Conservation (phyloP, 1,139 yeast genomes). For the Debaryomycetaceae sp. region DNA sequence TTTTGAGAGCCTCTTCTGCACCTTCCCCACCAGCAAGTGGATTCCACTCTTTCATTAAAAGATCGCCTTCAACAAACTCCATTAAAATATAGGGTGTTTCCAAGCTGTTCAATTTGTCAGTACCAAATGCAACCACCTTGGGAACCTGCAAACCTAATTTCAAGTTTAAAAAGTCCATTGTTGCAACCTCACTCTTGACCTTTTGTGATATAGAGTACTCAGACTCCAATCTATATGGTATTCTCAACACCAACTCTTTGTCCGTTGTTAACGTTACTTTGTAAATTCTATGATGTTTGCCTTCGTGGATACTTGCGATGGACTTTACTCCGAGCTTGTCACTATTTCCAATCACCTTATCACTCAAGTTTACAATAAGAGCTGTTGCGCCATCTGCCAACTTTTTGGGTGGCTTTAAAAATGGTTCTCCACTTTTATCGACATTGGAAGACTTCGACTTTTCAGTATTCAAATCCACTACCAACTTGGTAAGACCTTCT, state of each 20-base stretch:
- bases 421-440: slow-evolving; percentile 22
- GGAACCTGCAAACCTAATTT: slow-evolving; percentile 64
- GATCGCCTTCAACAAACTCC: slow-evolving; percentile 76
- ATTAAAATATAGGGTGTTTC: slow-evolving; percentile 73
- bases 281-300: slow-evolving; percentile 87
- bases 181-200: slow-evolving; percentile 88
- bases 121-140: slow-evolving; percentile 69
- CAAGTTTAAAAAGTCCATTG: slow-evolving; percentile 70
- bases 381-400: slow-evolving; percentile 41
- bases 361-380: slow-evolving; percentile 44
- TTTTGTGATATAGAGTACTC: slow-evolving; percentile 62
- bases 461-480: slow-evolving; percentile 37
- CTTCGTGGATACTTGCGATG: slow-evolving; percentile 85
- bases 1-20: slow-evolving; percentile 44
- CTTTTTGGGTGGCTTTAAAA: slow-evolving; percentile 31
- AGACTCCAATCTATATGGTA: slow-evolving; percentile 76
- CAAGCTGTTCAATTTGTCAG: slow-evolving; percentile 57
- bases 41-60: slow-evolving; percentile 86
- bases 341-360: slow-evolving; percentile 37
- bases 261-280: slow-evolving; percentile 62
- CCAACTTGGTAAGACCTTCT: slow-evolving; percentile 60
- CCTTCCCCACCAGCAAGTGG: slow-evolving; percentile 54
- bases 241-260: slow-evolving; percentile 67
- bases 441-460: slow-evolving; percentile 20
- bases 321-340: slow-evolving; percentile 56